phyloP scores from a whole-genome alignment of 2,329 filamentous ascomycete genomes.

The Bertia moriformis region DNA sequence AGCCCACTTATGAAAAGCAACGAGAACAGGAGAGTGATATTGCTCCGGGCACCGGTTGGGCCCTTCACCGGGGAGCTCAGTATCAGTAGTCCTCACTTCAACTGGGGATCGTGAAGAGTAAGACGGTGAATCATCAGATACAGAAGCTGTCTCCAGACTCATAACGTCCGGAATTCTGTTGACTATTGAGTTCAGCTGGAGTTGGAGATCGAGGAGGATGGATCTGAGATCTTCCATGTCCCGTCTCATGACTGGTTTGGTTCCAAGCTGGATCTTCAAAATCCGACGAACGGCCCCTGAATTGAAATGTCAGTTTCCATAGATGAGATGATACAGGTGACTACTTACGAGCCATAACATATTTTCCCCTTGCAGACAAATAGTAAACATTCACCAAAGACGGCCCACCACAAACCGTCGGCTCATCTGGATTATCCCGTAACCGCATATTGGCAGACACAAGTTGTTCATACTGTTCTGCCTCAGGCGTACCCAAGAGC shows the following conservation, averaged over 20 bases:
- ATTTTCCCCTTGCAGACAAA: constrained; percentile 24
- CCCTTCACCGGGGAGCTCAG: constrained; percentile 12
- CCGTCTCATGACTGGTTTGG: constrained; percentile 20
- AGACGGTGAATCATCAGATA: constrained; percentile 6
- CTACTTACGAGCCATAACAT: constrained; percentile 25
- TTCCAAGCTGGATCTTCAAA: constrained; percentile 25
- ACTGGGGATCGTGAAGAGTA: background rate
- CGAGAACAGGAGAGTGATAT: constrained; percentile 23
- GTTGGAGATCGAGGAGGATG: constrained; percentile 21
- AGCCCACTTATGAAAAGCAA: constrained; percentile 29
- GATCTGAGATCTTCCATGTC: constrained; percentile 26
- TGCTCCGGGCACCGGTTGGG: constrained; percentile 13
- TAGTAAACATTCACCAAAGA: constrained; percentile 26
- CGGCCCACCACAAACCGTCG: constrained; percentile 19
- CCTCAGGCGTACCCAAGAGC: constrained; percentile 18
- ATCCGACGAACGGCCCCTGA: constrained; percentile 23
- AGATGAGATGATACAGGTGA: background rate
- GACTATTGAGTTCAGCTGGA: constrained; percentile 23
- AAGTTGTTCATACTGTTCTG: constrained; percentile 17
- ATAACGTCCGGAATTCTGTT: constrained; percentile 21
- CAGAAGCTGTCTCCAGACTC: constrained; percentile 9
- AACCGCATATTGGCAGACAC: constrained; percentile 14
- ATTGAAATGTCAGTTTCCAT: constrained; percentile 1
- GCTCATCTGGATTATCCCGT: constrained; percentile 23
- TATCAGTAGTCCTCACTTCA: constrained; percentile 10